Conservation (phyloP, 371 early-diverging fungal genomes). For the Zychaea mexicana region DNA sequence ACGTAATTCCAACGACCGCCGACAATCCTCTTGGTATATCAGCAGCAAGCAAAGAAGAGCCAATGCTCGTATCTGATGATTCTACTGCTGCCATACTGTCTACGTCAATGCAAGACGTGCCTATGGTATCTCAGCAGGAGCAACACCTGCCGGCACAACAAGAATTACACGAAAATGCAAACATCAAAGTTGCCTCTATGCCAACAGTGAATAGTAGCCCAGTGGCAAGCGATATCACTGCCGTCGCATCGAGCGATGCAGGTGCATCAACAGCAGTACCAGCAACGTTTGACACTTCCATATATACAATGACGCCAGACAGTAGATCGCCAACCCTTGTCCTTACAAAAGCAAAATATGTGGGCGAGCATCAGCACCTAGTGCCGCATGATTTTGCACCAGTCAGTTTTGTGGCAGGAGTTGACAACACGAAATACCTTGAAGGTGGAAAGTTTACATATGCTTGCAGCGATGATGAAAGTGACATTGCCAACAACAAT, state of each 20-base stretch:
- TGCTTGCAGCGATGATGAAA: conserved; percentile 1
- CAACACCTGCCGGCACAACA: not conserved
- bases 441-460: conserved; percentile 49
- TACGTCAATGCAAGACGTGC: not conserved
- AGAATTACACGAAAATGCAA: not conserved
- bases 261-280: conserved; percentile 9
- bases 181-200: not conserved
- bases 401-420: conserved; percentile 23
- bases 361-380: not conserved
- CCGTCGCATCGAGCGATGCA: conserved; percentile 12
- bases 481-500: not conserved
- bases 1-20: not conserved
- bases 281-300: conserved; percentile 4
- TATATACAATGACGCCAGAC: conserved; percentile 6
- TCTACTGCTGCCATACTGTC: not conserved
- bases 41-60: not conserved
- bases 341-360: not conserved
- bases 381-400: conserved; percentile 44
- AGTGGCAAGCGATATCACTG: conserved; percentile 8
- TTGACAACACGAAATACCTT: conserved; percentile 44
- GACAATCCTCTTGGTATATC: not conserved
- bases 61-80: not conserved
- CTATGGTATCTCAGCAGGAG: not conserved
- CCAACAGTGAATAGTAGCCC: not conserved
- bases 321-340: conserved; percentile 1